Evolutionary conservation across 768 basidiomycete species (phyloP), one percentile per base, ranked within the genome.

Genomic region (Russula olivacea): DNA sequence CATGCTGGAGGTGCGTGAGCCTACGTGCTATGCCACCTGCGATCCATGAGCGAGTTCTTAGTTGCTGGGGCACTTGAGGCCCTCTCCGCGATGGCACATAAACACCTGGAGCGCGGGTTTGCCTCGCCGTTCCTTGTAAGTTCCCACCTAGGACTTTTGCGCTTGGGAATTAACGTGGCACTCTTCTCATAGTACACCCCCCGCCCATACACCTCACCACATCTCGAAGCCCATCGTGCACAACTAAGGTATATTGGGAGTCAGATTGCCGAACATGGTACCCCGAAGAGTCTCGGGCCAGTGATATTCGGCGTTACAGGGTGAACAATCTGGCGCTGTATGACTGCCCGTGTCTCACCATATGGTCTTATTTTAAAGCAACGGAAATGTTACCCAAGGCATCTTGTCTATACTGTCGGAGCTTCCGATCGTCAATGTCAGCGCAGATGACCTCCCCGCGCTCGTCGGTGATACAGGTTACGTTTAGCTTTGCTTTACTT

Each of bases 31-130:
- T 57, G 2, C 8, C 21, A 6, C 43, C 51, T 41, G 32, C 3
- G 7, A 57, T 47, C 48, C 30, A 57, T 17, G 17, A 11, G n/a
- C 15, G 12, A 19, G 7, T 10, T 58, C n/a, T 58, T 72, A 93
- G 91, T 91, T 61, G 90, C 90, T 12, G 93, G 93, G 14, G 86
- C 85, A 8, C 81, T 93, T 2, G 93, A 95, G 74, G 88, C 91
- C 0, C 80, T 95, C 25, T 83, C 80, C 1, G 80, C 89, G 5
- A 83, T 91, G 71, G 92, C 91, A 0, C 87, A 92, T 49, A 82
- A 85, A 1, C 84, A 93, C 68, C 79, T 96, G 6, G 83, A 89
- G 69, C 76, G 84, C 9, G 94, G 94, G 0, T 78, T 92, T 4
- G 85, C 90, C 0, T 88, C 88, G 2, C 91, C 93, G 0, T 89